Evolutionary conservation across 2,329 filamentous ascomycete genomes (phyloP).

Genomic region (Pseudogymnoascus sp.): DNA sequence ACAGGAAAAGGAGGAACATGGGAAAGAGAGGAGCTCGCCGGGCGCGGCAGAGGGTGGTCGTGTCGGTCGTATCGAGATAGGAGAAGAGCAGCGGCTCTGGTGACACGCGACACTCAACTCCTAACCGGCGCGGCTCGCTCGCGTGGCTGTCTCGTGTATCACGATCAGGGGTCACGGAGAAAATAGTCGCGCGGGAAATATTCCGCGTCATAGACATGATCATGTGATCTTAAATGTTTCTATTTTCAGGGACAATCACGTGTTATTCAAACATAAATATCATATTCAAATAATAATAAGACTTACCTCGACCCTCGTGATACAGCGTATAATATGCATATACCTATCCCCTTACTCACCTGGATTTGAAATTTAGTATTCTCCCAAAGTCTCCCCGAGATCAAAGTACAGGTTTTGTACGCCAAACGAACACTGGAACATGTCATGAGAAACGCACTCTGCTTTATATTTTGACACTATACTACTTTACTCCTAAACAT

Average conservation of each 20-base stretch:
- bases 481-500: background rate
- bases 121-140: background rate
- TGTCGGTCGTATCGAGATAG: background rate
- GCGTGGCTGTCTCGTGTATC: background rate
- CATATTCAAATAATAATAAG: too few relatives aligned
- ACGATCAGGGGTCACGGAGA: background rate
- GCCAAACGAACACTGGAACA: too few relatives aligned
- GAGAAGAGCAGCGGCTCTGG: background rate
- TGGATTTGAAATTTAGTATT: too few relatives aligned
- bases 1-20: slow-evolving; percentile 27
- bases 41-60: background rate
- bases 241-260: too few relatives aligned
- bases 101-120: background rate
- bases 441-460: too few relatives aligned
- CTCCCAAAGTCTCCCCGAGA: too few relatives aligned
- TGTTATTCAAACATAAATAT: too few relatives aligned
- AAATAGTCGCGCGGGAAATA: background rate
- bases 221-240: background rate
- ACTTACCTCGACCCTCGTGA: too few relatives aligned
- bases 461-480: background rate
- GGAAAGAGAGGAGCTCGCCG: slow-evolving; percentile 7
- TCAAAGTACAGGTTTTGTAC: too few relatives aligned
- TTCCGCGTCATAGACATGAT: background rate
- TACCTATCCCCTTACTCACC: too few relatives aligned
- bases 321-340: too few relatives aligned